These are phyloP conservation scores for Penicillium sclerotiorum DNA, from an alignment of 2,329 filamentous ascomycete species.

Conservation along the genomic window DNA sequence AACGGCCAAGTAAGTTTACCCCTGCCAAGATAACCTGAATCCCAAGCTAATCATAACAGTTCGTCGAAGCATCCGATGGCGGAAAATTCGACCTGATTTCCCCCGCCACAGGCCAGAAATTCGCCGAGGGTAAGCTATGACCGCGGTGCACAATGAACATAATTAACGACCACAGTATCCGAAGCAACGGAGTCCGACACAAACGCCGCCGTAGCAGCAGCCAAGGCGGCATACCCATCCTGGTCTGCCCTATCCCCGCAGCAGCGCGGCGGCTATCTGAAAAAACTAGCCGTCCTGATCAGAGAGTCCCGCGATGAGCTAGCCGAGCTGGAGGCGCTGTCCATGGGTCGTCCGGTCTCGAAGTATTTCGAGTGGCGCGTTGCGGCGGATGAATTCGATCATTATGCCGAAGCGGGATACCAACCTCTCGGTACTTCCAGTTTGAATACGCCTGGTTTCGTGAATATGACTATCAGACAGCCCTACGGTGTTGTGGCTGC, in stretches of 20 bases:
- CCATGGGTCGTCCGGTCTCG: slow-evolving; percentile 36
- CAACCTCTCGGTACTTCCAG: slow-evolving; percentile 21
- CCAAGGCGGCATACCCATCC: slow-evolving; percentile 35
- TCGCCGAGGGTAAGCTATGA: slow-evolving; percentile 22
- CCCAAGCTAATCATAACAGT: slow-evolving; percentile 13
- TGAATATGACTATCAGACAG: slow-evolving; percentile 31
- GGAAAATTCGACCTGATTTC: slow-evolving; percentile 25
- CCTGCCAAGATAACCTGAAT: background rate
- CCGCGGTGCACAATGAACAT: background rate
- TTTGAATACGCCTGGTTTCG: slow-evolving; percentile 19
- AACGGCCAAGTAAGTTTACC: slow-evolving; percentile 24
- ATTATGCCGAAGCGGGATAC: slow-evolving; percentile 28
- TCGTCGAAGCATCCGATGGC: slow-evolving; percentile 27
- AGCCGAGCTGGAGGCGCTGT: slow-evolving; percentile 36
- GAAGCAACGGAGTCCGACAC: slow-evolving; percentile 32
- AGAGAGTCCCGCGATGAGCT: slow-evolving; percentile 27
- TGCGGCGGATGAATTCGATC: slow-evolving; percentile 19
- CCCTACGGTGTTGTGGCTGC: background rate
- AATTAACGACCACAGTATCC: too few relatives aligned
- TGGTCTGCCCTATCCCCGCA: slow-evolving; percentile 30
- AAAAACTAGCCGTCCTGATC: slow-evolving; percentile 32
- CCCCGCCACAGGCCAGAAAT: slow-evolving; percentile 23
- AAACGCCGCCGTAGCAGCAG: slow-evolving; percentile 35
- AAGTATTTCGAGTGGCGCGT: slow-evolving; percentile 21
- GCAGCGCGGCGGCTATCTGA: slow-evolving; percentile 29